Evolutionary conservation across 768 basidiomycete species (phyloP), one percentile per base, ranked within the genome.

Genomic region (Russula foetens): DNA sequence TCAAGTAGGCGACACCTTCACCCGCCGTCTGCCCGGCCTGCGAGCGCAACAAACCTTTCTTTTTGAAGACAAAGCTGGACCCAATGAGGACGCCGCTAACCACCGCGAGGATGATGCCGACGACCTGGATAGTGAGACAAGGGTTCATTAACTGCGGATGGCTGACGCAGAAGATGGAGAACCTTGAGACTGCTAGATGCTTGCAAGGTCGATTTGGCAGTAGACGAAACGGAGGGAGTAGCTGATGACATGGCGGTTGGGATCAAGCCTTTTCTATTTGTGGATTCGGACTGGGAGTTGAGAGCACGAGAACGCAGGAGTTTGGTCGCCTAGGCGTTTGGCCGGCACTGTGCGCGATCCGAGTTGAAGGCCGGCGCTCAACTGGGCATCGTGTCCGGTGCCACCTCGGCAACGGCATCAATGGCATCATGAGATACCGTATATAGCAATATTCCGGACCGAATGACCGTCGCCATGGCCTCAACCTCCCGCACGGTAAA

Each of bases 31-130:
- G 85, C 66, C 90, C 92, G 61, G 88, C 87, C 77, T 90, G 89
- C 71, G 86, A 84, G 72, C 84, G 79, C 55, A 92, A 70, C 21
- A 92, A 77, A 9, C 90, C 96, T 70, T 92, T 97, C 82, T 99
- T 99, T 84, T 99, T 99, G 77, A 99, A 88, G 2, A 98, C 95
- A 72, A 98, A 98, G 67, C 86, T 88, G 43, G 82, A 81, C 5
- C 96, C 97, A 62, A 98, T 99, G 62, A 99, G 83, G 29, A 93
- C 44, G 8, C 96, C 97, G 68, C 88, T 92, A 39, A 71, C 67
- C 53, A 93, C 71, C 51, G 91, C 89, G 61, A 92, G 81, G 49
- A 90, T 72, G 66, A 92, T 83, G 12, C 90, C 90, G 66, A 90
- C 84, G 69, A 90, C 67, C 86, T 88, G 69, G 23, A 8, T 26